Percentiles rank a stretch among this genome's conserved stretches.
Conservation (phyloP, 2,329 filamentous ascomycete genomes). For the Penicillium corylophilum region DNA sequence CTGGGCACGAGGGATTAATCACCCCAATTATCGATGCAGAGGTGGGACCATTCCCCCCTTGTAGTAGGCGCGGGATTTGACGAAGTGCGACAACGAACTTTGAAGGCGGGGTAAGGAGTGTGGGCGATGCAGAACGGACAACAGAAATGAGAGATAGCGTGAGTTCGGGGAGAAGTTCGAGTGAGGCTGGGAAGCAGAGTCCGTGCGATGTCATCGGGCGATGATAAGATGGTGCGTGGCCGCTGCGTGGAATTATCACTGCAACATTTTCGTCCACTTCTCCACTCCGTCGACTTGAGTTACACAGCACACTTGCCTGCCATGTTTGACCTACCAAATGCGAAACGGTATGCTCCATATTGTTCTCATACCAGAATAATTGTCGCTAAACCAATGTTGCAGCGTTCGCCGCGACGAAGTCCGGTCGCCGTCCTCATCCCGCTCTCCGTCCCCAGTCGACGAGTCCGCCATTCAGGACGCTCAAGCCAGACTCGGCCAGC, state of each 20-base stretch:
- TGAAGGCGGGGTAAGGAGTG: constrained; percentile 15
- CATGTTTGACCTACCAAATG: constrained; percentile 40
- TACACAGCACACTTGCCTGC: background rate
- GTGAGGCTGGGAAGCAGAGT: constrained; percentile 14
- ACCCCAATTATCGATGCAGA: constrained; percentile 15
- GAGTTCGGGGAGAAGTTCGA: background rate
- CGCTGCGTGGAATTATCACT: constrained; percentile 15
- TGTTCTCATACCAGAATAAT: background rate
- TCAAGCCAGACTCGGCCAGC: constrained; percentile 31
- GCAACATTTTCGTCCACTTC: constrained; percentile 7
- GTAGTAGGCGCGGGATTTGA: background rate
- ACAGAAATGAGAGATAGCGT: constrained; percentile 2
- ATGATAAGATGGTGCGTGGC: constrained; percentile 21
- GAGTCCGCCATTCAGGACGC: constrained; percentile 29
- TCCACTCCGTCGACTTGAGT: background rate
- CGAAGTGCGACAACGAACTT: background rate
- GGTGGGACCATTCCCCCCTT: constrained; percentile 9
- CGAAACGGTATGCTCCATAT: constrained; percentile 32
- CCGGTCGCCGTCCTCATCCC: constrained; percentile 30
- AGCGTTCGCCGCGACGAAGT: constrained; percentile 41
- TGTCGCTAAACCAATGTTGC: background rate
- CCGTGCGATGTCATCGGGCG: constrained; percentile 25
- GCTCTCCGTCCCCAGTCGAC: constrained; percentile 32
- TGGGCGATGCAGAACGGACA: constrained; percentile 9
- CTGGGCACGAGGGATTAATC: constrained; percentile 20